phyloP scores from a whole-genome alignment of 495 filamentous ascomycete species.

The Cetradonia linearis region DNA sequence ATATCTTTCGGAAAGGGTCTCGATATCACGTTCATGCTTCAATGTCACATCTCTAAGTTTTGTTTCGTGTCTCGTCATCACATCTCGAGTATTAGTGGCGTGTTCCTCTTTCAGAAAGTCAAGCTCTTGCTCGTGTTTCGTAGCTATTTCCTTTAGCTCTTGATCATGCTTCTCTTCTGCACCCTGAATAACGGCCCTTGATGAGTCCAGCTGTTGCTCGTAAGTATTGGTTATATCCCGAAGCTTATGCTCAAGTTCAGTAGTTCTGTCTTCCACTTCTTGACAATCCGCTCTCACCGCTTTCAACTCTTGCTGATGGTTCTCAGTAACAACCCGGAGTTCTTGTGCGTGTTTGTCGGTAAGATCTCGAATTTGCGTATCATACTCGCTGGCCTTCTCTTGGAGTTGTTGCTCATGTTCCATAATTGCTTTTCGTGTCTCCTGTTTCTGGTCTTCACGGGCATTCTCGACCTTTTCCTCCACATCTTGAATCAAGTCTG shows the following conservation, averaged over 20 bases:
- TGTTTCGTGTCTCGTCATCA: conserved; percentile 3
- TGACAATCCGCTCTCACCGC: neutral
- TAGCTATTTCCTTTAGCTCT: conserved; percentile 1
- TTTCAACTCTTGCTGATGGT: conserved; percentile 13
- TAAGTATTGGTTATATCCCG: neutral
- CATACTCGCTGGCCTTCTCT: neutral
- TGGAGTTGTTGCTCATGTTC: neutral
- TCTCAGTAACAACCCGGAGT: neutral
- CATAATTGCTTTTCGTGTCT: neutral
- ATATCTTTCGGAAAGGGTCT: neutral
- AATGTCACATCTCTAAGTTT: conserved; percentile 5
- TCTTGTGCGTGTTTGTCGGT: neutral
- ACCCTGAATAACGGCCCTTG: neutral
- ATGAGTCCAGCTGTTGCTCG: conserved; percentile 2
- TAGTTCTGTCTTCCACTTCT: conserved; percentile 5
- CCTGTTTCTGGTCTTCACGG: conserved; percentile 3
- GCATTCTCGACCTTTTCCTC: conserved; percentile 7
- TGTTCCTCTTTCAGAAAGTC: neutral
- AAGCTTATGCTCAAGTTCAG: conserved; percentile 11
- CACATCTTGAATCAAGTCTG: conserved; percentile 11
- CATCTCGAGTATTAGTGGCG: neutral
- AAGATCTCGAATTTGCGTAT: conserved; percentile 6
- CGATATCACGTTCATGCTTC: conserved; percentile 13
- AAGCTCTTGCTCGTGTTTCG: conserved; percentile 9
- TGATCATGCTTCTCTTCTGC: conserved; percentile 1